phyloP scores from a whole-genome alignment of 1,139 yeast species.

The Blastobotrys malaysiensis region DNA sequence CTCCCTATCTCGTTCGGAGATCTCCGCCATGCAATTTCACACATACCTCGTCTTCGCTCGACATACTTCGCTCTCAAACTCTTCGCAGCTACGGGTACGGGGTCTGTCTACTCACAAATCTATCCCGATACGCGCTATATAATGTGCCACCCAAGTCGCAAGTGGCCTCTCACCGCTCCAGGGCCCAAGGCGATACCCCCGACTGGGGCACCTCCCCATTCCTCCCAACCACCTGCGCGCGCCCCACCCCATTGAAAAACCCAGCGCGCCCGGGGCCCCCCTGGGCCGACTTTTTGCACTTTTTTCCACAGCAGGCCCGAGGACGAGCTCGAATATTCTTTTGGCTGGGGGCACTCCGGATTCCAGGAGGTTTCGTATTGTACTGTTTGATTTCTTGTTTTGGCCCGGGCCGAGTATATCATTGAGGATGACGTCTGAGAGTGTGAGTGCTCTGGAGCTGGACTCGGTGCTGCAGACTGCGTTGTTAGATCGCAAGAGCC shows the following conservation, averaged over 20 bases:
- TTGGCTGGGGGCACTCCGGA: background rate
- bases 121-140: background rate
- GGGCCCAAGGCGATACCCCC: no score
- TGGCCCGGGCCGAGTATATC: background rate
- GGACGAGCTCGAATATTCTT: background rate
- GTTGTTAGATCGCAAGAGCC: conserved; percentile 44
- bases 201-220: background rate
- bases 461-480: conserved; percentile 38
- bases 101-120: background rate
- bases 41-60: conserved; percentile 21
- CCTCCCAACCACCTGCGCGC: background rate
- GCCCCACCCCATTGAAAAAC: background rate
- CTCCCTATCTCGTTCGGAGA: background rate
- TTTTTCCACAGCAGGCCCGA: background rate
- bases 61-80: background rate
- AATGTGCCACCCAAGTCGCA: background rate
- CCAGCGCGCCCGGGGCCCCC: background rate
- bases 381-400: no score
- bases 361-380: background rate
- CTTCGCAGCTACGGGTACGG: background rate
- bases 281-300: background rate
- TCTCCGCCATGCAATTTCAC: background rate
- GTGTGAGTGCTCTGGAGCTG: conserved; percentile 2
- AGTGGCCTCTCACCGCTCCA: no score
- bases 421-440: background rate